A percentile compares a stretch with the other conserved stretches of the same genome.
These are phyloP conservation scores for Oryza meyeriana DNA, from an alignment of 176 grass and related monocot genomes.

Conservation along the genomic window DNA sequence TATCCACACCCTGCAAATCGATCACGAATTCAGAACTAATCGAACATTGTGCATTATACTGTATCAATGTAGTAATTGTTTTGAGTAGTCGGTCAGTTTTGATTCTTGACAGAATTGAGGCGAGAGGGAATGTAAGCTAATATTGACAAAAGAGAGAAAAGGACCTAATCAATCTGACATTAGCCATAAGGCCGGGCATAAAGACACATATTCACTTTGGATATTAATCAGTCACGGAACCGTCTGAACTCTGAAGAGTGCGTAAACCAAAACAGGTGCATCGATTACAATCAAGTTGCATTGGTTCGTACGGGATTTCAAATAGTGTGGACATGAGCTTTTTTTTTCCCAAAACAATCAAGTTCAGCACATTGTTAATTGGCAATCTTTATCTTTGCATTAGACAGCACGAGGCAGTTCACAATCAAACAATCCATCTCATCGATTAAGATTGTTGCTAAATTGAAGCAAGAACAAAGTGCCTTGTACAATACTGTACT, in stretches of 20 bases:
- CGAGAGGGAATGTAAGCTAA: not conserved
- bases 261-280: not conserved
- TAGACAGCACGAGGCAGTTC: not conserved
- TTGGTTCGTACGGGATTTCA: not conserved
- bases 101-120: not conserved
- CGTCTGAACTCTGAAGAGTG: not conserved
- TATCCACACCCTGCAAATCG: constrained; percentile 62
- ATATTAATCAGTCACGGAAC: not conserved
- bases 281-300: not conserved
- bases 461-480: not conserved
- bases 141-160: not conserved
- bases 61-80: not conserved
- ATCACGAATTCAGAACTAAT: not conserved
- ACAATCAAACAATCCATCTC: constrained; percentile 1
- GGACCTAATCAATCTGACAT: not conserved
- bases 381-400: no score
- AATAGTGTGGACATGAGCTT: not conserved
- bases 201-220: not conserved
- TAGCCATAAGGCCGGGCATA: not conserved
- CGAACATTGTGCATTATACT: not conserved
- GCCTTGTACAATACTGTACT: no score
- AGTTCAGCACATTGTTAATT: not conserved
- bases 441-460: not conserved
- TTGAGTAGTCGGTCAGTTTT: not conserved
- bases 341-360: not conserved